Evolutionary conservation across 495 filamentous ascomycete species (phyloP).

Genomic region (Neurospora sp.): DNA sequence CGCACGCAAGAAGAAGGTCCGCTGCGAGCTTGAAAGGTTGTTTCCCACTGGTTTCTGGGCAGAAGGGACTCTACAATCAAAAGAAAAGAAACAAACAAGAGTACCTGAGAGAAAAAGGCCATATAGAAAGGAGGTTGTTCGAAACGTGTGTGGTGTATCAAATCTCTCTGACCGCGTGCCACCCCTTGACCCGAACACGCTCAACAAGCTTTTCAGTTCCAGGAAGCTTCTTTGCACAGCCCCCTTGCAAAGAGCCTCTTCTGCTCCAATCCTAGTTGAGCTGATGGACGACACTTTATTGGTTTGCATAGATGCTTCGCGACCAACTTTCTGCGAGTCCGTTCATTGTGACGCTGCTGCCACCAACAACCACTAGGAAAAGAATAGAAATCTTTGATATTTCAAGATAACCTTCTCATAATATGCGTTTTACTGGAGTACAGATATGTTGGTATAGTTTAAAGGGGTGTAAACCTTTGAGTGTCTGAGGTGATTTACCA

Average conservation of each 20-base stretch:
- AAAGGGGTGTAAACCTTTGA: background rate
- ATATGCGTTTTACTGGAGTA: too few relatives aligned
- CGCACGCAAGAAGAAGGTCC: conserved; percentile 86
- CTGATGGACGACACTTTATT: background rate
- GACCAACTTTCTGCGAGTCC: background rate
- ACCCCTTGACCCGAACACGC: background rate
- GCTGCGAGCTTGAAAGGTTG: conserved; percentile 46
- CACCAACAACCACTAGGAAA: too few relatives aligned
- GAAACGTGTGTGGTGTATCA: too few relatives aligned
- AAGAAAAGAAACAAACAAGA: too few relatives aligned
- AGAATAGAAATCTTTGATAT: too few relatives aligned
- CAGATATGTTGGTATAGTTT: background rate
- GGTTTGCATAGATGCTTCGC: background rate
- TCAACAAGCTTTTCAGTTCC: background rate
- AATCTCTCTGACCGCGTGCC: too few relatives aligned
- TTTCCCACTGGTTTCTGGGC: too few relatives aligned
- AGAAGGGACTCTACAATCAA: too few relatives aligned
- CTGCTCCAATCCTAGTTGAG: background rate
- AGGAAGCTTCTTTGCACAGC: background rate
- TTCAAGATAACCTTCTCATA: too few relatives aligned
- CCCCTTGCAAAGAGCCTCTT: background rate
- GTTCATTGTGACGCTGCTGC: too few relatives aligned
- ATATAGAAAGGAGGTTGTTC: too few relatives aligned
- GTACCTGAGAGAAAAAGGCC: too few relatives aligned
- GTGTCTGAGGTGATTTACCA: background rate